Base-by-base conservation (phyloP, 805 yeast species). In the Lipomyces starkeyi region DNA sequence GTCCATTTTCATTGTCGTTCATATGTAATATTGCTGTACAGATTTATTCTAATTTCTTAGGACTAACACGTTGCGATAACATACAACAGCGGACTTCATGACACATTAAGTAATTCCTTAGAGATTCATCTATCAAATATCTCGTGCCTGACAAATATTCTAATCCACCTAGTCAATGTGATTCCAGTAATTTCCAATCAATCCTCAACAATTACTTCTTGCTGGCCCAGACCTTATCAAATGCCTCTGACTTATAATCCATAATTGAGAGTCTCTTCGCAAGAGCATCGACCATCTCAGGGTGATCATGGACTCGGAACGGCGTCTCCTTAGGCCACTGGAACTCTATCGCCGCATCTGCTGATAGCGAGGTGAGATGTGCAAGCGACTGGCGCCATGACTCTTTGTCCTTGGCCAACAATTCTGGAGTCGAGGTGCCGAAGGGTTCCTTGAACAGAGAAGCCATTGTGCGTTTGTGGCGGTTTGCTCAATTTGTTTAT, bases 241-340 rank as follows among this genome's bases (percentile, higher is more conserved):
- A 43, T n/a, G 49, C 49, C 20, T 43, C 49, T 43, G 49, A 43
- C 49, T 43, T 43, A 43, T 43, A 43, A 43, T 43, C 49, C 49
- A 43, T 43, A 43, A 43, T 17, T n/a, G 49, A 43, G 11, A 43
- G 49, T 17, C 49, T 43, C 49, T 43, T 17, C 20, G 49, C 22
- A 43, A 43, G 49, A n/a, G 49, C 49, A 1, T 17, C 49, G 20
- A 43, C 49, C 49, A 43, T 43, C 22, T 43, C 49, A n/a, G 49
- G 49, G 20, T 43, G 49, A 43, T 43, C 49, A 3, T 43, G 6
- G 9, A 43, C 49, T n/a, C 14, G 13, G 49, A 43, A 43, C 3
- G 22, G 49, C 22, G 13, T 43, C 49, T 43, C 49, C 49, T 43
- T 43, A 8, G 49, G 49, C 49, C 49, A 43, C 49, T 43, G 49